Percentiles rank a stretch among this genome's conserved stretches.
Conservation (phyloP, 208 protist species). For the Vickermania ingenoplastis region DNA sequence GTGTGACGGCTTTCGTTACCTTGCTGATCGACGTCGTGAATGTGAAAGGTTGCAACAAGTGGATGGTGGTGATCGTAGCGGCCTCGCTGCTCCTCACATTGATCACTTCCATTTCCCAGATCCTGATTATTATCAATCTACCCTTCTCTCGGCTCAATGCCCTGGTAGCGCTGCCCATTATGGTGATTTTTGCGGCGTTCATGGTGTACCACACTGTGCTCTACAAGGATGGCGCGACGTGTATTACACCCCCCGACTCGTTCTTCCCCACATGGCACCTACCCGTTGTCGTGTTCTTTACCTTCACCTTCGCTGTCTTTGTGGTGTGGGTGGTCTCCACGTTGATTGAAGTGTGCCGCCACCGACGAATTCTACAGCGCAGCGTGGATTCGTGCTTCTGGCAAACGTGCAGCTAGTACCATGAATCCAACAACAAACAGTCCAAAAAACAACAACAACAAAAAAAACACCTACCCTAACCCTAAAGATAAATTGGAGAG, state of each 20-base stretch:
- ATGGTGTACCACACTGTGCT: neutral
- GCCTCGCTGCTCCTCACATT: constrained; percentile 20
- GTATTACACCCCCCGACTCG: neutral
- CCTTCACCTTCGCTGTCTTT: neutral
- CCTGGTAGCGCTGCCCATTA: neutral
- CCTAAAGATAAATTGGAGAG: too few relatives aligned
- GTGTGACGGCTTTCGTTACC: constrained; percentile 6
- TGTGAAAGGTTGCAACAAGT: constrained; percentile 12
- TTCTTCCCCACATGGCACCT: neutral
- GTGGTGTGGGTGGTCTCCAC: constrained; percentile 10
- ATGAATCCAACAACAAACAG: too few relatives aligned
- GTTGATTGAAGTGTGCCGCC: constrained; percentile 11
- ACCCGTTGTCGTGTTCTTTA: neutral
- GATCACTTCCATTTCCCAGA: constrained; percentile 16
- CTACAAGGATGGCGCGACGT: neutral
- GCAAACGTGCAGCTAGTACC: neutral
- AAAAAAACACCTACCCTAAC: too few relatives aligned
- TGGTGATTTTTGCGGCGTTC: neutral
- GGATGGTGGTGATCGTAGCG: neutral
- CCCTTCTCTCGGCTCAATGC: constrained; percentile 1
- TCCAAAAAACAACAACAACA: too few relatives aligned
- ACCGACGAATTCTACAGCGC: neutral
- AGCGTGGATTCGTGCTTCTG: neutral
- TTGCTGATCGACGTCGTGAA: constrained; percentile 34
- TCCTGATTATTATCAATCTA: constrained; percentile 13